phyloP scores from a whole-genome alignment of 75 land plant genomes.

The Selaginella moellendorffii region DNA sequence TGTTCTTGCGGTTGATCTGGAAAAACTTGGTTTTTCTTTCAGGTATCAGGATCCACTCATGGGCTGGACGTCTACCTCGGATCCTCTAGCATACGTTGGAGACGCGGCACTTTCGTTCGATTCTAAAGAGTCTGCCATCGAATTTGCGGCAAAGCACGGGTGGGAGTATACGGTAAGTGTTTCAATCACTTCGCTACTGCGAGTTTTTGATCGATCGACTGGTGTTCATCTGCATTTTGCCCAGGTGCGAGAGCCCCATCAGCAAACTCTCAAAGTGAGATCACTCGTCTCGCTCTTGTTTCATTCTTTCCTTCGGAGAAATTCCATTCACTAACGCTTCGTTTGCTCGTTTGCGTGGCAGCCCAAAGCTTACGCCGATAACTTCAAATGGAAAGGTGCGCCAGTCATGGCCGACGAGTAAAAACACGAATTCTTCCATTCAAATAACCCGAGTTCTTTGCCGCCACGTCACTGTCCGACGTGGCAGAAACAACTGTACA shows the following conservation, averaged over 20 bases:
- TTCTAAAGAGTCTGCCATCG: constrained; percentile 69
- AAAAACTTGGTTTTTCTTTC: background rate
- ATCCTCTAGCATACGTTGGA: constrained; percentile 85
- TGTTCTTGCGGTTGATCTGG: background rate
- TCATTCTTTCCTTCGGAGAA: background rate
- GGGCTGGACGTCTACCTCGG: constrained; percentile 99
- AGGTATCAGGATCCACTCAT: constrained; percentile 97
- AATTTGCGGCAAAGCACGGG: constrained; percentile 77
- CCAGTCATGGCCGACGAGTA: constrained; percentile 29
- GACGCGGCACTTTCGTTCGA: constrained; percentile 60
- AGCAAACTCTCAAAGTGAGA: constrained; percentile 44
- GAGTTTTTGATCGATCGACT: too few species aligned
- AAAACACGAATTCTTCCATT: too few species aligned
- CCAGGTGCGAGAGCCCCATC: constrained; percentile 56
- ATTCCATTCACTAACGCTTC: too few species aligned
- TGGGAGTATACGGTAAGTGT: constrained; percentile 59
- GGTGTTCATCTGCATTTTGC: too few species aligned
- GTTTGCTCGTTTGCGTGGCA: too few species aligned
- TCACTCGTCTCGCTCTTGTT: background rate
- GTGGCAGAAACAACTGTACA: too few species aligned
- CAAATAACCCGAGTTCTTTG: too few species aligned
- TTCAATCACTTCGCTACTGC: background rate
- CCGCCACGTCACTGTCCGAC: too few species aligned
- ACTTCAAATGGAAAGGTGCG: constrained; percentile 78
- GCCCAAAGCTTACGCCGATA: constrained; percentile 74